Evolutionary conservation across 768 basidiomycete genomes (phyloP), one percentile per base, ranked within the genome.

Genomic region (Mycena maculata): DNA sequence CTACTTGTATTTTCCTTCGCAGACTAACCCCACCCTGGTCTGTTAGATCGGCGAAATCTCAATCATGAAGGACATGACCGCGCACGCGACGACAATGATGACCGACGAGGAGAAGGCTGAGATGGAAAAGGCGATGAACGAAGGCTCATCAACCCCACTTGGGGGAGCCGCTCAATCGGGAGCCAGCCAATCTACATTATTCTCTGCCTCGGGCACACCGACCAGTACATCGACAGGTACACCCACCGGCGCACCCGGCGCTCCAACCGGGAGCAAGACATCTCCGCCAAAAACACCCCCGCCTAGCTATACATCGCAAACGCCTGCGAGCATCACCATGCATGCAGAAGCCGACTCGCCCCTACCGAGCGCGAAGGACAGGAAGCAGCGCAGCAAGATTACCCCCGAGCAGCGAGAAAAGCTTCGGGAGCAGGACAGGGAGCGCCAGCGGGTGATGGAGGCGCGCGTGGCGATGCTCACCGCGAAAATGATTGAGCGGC

Each of bases 21-120:
- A 50, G 25, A 38, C 48, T 28, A 42, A 42, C 54, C 25, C 55
- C 22, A 48, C 31, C 22, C 7, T 30, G 30, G 20, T 77, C 48
- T 15, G 15, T 4, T 54, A 98, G 96, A 97, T 99, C 68, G 97
- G 97, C 63, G 97, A 98, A 82, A 96, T 99, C 60, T 91, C 92
- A 8, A 85, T 98, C 41, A 95, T 98, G 89, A 98, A 96, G 76
- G 94, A 94, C 71, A 93, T 95, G 91, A 90, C 93, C 25, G 87
- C 88, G 36, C 88, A 93, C 27, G 92, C 95, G 16, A 87, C 90
- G 36, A 92, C 92, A 7, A 92, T 95, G 83, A 92, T 95, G 88
- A 88, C 91, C 0, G 95, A 96, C 8, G 98, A 98, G 74, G 97
- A 98, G 74, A 92, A 91, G 78, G 91, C 90, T 13, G 95, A 94